Conservation (phyloP, 345 rosid species). For the Salix suchowensis region DNA sequence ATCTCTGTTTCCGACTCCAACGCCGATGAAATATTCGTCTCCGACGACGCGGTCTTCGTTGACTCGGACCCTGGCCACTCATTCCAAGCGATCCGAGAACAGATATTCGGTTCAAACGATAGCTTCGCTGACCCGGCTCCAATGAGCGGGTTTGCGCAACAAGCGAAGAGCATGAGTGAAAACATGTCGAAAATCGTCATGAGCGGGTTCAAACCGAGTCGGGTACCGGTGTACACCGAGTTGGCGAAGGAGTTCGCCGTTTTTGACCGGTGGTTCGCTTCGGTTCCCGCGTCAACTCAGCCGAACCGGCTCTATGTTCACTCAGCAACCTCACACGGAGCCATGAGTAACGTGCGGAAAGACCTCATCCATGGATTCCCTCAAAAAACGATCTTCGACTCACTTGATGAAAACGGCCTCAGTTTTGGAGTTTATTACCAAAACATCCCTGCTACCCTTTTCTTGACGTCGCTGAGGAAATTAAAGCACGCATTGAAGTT, state of each 20-base stretch:
- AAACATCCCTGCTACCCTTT: constrained; percentile 88
- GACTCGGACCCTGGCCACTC: constrained; percentile 99
- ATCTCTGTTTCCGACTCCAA: constrained; percentile 54
- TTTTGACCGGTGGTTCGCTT: constrained; percentile 97
- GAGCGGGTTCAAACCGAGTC: constrained; percentile 76
- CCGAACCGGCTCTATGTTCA: constrained; percentile 97
- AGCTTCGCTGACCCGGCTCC: constrained; percentile 44
- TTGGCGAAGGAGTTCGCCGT: constrained; percentile 82
- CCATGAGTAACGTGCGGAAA: constrained; percentile 72
- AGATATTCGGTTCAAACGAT: constrained; percentile 81
- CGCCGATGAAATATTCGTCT: constrained; percentile 49
- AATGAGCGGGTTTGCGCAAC: constrained; percentile 93
- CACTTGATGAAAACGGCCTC: constrained; percentile 76
- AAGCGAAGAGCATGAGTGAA: constrained; percentile 64
- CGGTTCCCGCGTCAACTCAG: constrained; percentile 96
- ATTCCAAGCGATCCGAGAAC: constrained; percentile 90
- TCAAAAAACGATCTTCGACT: constrained; percentile 86
- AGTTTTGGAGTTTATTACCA: constrained; percentile 91
- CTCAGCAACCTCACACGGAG: constrained; percentile 97
- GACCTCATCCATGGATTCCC: constrained; percentile 90
- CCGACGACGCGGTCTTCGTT: constrained; percentile 73
- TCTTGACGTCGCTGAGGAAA: constrained; percentile 68
- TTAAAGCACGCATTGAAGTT: constrained; percentile 62
- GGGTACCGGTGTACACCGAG: constrained; percentile 68
- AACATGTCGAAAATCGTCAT: constrained; percentile 65